Base-by-base conservation (phyloP, 176 grass and related monocot genomes). In the Phoenix roebelenii region DNA sequence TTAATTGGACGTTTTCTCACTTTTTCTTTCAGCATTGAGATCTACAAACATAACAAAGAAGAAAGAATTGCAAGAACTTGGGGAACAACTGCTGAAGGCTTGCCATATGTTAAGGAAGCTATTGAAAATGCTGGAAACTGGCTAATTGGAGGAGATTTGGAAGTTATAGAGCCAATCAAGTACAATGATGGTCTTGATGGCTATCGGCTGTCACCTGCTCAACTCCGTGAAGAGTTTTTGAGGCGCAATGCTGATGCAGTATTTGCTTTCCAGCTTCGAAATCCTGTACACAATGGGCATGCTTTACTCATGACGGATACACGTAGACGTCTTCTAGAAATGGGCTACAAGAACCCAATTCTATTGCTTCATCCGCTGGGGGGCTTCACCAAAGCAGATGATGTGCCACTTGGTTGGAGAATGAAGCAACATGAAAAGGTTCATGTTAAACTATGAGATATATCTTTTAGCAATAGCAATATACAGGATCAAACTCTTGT, bases 401-500 rank as follows among this genome's bases (percentile, higher is more conserved):
- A 98, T 14, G 93, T 98, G 57, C 93, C 88, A 62, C 84, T 92
- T 74, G 77, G 70, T 67, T 91, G 85, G 84, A 87, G 93, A 72
- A 98, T 98, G 93, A 98, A 83, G 77, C 88, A 98, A 69, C 88
- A 92, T 80, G 87, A 92, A 61, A 92, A 98, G 93, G 93, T 97
- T 44, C 35, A 44, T 1, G 73, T 57, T 72, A 15, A 58, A 5
- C 18, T 59, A 30, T 29, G 5, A 53, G 61, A 15, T 64, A 54
- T 65, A 18, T 52, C 48, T 52, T 16, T 26, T 16, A 16, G 1
- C 51, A 52, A 44, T 44, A 44, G 35, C 35, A 14, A 44, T 44
- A 44, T 44, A 3, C 10, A 3, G 7, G 0, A 44, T 12, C 35
- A 44, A 44, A 14, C 10, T 44, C 35, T 44, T 44, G 9, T 14